A percentile compares a stretch with the other conserved stretches of the same genome.
Conservation (phyloP, 2,329 filamentous ascomycete species). For the Xylaria sp. region DNA sequence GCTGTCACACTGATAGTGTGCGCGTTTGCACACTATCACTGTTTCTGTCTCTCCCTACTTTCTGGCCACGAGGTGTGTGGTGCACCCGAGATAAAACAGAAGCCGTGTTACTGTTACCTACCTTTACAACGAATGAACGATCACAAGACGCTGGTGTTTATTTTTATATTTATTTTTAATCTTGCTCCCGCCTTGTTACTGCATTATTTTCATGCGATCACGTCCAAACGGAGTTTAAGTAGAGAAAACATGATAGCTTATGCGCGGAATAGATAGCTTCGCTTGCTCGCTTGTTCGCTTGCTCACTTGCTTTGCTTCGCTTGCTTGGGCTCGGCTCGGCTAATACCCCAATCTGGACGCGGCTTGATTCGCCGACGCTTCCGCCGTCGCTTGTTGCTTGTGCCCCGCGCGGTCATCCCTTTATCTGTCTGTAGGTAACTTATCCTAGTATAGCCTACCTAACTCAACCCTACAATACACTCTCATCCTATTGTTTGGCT, state of each 20-base stretch:
- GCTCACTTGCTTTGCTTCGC: too few relatives aligned
- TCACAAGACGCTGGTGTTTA: neutral
- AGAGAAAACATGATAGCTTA: neutral
- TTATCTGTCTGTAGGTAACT: neutral
- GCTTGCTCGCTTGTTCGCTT: neutral
- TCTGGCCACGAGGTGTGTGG: neutral
- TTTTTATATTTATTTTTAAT: neutral
- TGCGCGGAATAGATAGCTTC: neutral
- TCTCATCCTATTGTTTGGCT: neutral
- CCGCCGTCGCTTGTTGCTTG: slow-evolving; percentile 12
- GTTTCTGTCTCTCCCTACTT: too few relatives aligned
- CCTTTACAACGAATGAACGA: neutral
- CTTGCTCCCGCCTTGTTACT: neutral
- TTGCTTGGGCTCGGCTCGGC: slow-evolving; percentile 10
- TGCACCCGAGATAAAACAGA: slow-evolving; percentile 6
- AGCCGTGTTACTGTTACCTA: neutral
- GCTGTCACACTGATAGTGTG: neutral
- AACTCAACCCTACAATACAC: too few relatives aligned
- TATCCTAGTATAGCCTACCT: too few relatives aligned
- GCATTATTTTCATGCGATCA: neutral
- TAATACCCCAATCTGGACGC: slow-evolving; percentile 19
- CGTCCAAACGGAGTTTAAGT: too few relatives aligned
- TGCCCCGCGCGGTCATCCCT: neutral
- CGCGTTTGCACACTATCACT: neutral
- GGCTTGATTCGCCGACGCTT: slow-evolving; percentile 28